Base-by-base conservation (phyloP, 192 early-diverging fungal species). In the Coemansia sp. region DNA sequence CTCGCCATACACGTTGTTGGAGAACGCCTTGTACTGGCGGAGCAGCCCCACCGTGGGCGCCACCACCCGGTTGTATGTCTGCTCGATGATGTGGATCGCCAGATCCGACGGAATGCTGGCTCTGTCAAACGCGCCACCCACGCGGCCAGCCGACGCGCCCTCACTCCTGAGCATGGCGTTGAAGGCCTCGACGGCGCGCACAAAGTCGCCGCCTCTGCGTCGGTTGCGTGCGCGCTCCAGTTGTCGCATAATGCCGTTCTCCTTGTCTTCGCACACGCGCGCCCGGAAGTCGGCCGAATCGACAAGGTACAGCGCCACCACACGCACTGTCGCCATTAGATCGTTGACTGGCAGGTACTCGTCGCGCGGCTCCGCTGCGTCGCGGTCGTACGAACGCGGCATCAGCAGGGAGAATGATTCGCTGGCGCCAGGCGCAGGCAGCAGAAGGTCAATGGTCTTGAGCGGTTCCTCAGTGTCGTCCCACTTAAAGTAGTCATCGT, bases 1-100 rank as follows among this genome's bases (percentile, higher is more conserved):
- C 79, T 99, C 97, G 49, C 97, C 97, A 75, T 99, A 99, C 20
- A 98, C 96, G 71, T 93, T 93, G 71, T 96, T 94, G 17, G 93
- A 93, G 66, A 95, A 95, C 43, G 87, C 89, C 75, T 91, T 83
- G 77, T 95, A 95, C 41, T 87, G 79, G 50, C 92, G 90, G 61
- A 96, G 73, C 40, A 83, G 65, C 33, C 87, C 86, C 6, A 89
- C 89, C 9, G 87, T 78, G 23, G 90, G 91, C 0, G 93, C 89
- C 8, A 96, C 94, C 13, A 92, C 86, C 17, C 95, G 89, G 62
- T 87, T 89, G 81, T 97, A 97, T 1, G 90, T 84, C 76, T 98
- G 95, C 67, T 92, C 89, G 55, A 97, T 71, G 29, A 97, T 84
- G 71, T 94, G 92, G 38, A 87, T 80, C 10, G 96, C 90, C 57